These are phyloP conservation scores for Pestalotiopsis fici DNA, from an alignment of 2,329 filamentous ascomycete species.

Conservation along the genomic window DNA sequence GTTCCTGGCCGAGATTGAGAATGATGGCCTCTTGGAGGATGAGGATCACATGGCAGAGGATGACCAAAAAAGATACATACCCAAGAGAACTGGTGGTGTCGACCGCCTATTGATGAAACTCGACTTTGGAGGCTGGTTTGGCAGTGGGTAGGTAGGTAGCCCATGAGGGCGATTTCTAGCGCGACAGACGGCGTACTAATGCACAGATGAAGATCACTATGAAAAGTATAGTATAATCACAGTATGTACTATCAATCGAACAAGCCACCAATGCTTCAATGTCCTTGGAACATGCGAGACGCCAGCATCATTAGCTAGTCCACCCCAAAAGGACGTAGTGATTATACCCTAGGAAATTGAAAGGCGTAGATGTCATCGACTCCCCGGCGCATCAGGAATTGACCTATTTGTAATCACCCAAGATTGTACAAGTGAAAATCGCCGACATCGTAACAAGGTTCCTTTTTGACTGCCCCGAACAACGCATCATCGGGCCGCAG, in stretches of 20 bases:
- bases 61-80: constrained; percentile 59
- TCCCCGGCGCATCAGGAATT: no score
- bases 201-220: background rate
- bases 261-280: no score
- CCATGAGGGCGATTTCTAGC: background rate
- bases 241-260: no score
- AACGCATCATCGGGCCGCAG: background rate
- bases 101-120: constrained; percentile 90
- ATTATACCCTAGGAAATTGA: no score
- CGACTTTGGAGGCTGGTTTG: constrained; percentile 67
- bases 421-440: no score
- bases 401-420: no score
- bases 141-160: constrained; percentile 28
- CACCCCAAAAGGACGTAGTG: no score
- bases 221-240: background rate
- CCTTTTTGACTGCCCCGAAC: background rate
- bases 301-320: no score
- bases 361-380: no score
- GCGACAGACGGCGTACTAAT: background rate
- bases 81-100: constrained; percentile 74
- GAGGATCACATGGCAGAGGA: constrained; percentile 21
- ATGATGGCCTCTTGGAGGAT: constrained; percentile 22
- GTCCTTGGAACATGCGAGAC: no score
- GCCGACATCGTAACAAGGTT: background rate
- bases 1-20: constrained; percentile 47